phyloP scores from a whole-genome alignment of 805 yeast species.

The Zygosaccharomyces gambellarensis region DNA sequence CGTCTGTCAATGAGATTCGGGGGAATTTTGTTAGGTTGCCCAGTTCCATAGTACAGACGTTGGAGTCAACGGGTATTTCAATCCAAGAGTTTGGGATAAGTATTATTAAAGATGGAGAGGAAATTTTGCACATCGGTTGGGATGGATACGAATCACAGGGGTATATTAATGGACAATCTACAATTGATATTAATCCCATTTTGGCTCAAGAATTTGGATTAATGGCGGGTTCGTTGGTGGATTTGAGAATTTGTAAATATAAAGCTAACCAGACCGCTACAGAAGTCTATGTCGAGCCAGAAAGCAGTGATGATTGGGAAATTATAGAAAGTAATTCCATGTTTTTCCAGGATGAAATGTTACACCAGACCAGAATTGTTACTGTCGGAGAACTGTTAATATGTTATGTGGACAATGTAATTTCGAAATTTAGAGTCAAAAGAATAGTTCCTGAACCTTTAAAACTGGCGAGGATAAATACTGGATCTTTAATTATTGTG shows the following conservation, averaged over 20 bases:
- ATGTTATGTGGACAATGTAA: constrained; percentile 61
- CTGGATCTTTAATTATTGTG: constrained; percentile 65
- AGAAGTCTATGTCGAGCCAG: constrained; percentile 73
- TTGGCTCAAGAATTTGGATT: constrained; percentile 17
- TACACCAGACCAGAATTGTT: constrained; percentile 79
- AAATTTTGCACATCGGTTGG: constrained; percentile 24
- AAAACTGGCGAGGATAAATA: constrained; percentile 48
- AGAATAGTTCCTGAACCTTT: constrained; percentile 40
- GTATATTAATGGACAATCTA: constrained; percentile 12
- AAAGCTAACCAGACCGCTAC: constrained; percentile 35
- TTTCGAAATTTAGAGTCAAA: constrained; percentile 54
- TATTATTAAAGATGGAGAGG: constrained; percentile 7
- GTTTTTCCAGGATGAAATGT: constrained; percentile 63
- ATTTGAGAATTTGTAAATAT: constrained; percentile 15
- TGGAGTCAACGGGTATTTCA: constrained; percentile 22
- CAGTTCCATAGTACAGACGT: constrained; percentile 13
- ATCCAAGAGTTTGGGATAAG: constrained; percentile 25
- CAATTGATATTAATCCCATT: constrained; percentile 24
- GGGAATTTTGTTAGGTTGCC: constrained; percentile 33
- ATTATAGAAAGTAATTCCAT: constrained; percentile 77
- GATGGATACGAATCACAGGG: constrained; percentile 25
- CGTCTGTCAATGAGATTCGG: constrained; percentile 17
- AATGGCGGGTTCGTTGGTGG: constrained; percentile 8
- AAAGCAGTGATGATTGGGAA: constrained; percentile 82
- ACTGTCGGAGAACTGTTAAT: constrained; percentile 52